Evolutionary conservation across 306 rosid genomes (phyloP), one percentile per base, ranked within the genome.

Genomic region (Purshia tridentata): DNA sequence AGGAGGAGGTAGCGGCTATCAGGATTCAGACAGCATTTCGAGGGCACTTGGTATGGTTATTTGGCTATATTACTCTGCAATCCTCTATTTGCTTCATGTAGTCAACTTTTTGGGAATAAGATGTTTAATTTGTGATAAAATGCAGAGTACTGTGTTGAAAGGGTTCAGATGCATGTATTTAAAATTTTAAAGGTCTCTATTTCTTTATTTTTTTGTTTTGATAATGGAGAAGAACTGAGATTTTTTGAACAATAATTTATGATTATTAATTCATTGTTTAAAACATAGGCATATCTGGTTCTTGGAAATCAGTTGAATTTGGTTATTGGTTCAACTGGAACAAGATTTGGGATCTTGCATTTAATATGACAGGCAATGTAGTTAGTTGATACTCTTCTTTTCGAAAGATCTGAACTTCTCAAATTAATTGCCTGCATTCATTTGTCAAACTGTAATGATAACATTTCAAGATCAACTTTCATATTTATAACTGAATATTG

Each of bases 11-110:
- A 39, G 91, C 98, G 2, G 93, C 96, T 47, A 87, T 80, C 84
- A 86, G 65, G 69, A 91, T 94, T 81, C 99, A 94, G 79, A 84
- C 89, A 0, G 83, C 83, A 2, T 90, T 80, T 65, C 89, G 96
- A 42, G 96, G 96, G 46, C 85, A 88, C 77, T 20, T 88, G 93
- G 99, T 94, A 77, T 65, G 81, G 55, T 66, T 56, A 12, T 37
- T 47, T 20, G 18, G 19, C 60, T 49, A 54, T n/a, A 29, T 67
- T 67, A 16, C 4, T 16, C 50, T 53, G 1, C 8, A 53, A 5
- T 60, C 22, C 62, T 61, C 62, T 61, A 61, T 11, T 35, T 59
- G 6, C 22, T 22, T 19, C 42, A 19, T 15, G 53, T 59, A 20
- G 69, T 63, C 47, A 69, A 54, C 49, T 50, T 72, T 50, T 11